These are phyloP conservation scores for Bocquillonia castaneifolia DNA, from an alignment of 441 rosid genomes.

Conservation along the genomic window DNA sequence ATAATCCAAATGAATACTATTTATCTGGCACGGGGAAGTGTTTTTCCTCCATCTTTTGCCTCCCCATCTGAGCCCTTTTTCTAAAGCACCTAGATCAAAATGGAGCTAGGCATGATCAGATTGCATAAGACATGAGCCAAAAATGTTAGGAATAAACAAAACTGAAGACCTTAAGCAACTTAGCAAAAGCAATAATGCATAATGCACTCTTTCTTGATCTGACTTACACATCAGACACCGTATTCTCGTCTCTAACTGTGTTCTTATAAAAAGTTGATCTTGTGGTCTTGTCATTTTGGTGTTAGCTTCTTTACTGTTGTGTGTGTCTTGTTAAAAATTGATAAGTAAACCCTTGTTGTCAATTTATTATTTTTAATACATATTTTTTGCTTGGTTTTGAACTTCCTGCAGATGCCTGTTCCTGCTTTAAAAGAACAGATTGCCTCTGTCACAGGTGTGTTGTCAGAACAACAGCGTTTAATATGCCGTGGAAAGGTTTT, in stretches of 20 bases:
- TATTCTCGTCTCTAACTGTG: neutral
- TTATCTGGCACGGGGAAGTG: neutral
- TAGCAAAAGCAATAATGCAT: neutral
- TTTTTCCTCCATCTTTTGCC: neutral
- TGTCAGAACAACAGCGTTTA: slow-evolving; percentile 86
- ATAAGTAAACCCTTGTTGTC: neutral
- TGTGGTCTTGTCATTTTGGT: neutral
- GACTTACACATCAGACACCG: neutral
- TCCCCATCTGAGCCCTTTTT: neutral
- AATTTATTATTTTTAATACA: neutral
- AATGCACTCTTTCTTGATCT: neutral
- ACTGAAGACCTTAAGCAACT: neutral
- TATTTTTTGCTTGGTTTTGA: slow-evolving; percentile 6
- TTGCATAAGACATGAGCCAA: neutral
- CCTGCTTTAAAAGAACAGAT: slow-evolving; percentile 93
- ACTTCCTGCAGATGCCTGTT: slow-evolving; percentile 63
- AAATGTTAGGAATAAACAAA: neutral
- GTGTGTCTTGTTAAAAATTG: neutral
- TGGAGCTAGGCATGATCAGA: neutral
- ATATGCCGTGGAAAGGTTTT: slow-evolving; percentile 92
- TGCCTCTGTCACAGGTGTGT: slow-evolving; percentile 87
- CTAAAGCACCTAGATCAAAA: slow-evolving; percentile 5
- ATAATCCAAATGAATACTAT: neutral
- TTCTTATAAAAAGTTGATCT: neutral
- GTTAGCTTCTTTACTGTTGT: neutral